Conservation (phyloP, 2,329 filamentous ascomycete species). For the Didymella glomerata region DNA sequence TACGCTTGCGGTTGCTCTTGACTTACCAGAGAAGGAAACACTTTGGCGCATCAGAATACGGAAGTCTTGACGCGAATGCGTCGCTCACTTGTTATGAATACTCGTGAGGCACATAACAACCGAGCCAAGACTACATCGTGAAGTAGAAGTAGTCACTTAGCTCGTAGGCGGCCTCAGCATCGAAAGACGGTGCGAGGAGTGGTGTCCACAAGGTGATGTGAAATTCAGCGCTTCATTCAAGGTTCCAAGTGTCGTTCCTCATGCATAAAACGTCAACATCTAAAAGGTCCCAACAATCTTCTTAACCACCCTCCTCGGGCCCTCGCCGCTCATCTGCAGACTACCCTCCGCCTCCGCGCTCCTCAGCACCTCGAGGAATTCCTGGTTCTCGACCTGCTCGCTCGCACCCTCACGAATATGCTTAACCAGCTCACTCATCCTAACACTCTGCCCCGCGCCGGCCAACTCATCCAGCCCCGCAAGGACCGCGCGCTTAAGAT, state of each 20-base stretch:
- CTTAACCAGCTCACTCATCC: constrained; percentile 80
- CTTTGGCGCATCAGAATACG: no score
- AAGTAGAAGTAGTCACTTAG: no score
- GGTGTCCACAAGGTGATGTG: no score
- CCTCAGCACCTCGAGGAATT: constrained; percentile 84
- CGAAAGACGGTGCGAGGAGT: no score
- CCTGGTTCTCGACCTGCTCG: constrained; percentile 73
- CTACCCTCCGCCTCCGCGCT: constrained; percentile 84
- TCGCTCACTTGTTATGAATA: no score
- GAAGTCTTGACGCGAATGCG: no score
- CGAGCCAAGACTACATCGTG: no score
- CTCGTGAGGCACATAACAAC: no score
- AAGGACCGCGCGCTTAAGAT: constrained; percentile 82
- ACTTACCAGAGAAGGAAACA: no score
- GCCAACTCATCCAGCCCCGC: constrained; percentile 79
- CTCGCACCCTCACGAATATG: constrained; percentile 67
- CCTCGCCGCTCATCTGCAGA: constrained; percentile 83
- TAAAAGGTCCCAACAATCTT: constrained; percentile 62
- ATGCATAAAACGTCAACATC: neutral
- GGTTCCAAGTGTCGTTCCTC: neutral
- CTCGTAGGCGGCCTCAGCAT: no score
- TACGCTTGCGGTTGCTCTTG: no score
- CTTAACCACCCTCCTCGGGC: constrained; percentile 80
- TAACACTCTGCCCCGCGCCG: constrained; percentile 67
- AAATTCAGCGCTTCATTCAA: neutral